These are phyloP conservation scores for Calycina marina DNA, from an alignment of 2,329 filamentous ascomycete genomes.

Conservation along the genomic window DNA sequence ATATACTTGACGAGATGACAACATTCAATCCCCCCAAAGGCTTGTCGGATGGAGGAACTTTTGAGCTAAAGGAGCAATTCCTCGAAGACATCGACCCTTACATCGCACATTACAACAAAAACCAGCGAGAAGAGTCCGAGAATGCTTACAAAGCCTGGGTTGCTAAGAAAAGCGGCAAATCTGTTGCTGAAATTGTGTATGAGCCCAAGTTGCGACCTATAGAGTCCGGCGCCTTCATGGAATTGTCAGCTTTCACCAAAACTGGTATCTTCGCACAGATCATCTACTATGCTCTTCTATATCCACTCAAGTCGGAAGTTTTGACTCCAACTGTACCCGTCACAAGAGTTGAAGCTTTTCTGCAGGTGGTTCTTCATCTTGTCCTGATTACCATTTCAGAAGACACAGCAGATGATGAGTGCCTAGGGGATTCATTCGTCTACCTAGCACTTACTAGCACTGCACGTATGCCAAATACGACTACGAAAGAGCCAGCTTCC, in stretches of 20 bases:
- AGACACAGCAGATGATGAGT: conserved; percentile 47
- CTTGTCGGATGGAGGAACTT: conserved; percentile 81
- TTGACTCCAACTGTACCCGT: conserved; percentile 61
- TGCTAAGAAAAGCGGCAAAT: conserved; percentile 74
- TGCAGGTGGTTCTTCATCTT: conserved; percentile 83
- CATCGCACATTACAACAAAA: conserved; percentile 90
- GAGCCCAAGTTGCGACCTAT: conserved; percentile 75
- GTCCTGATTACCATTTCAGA: conserved; percentile 75
- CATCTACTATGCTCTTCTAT: conserved; percentile 76
- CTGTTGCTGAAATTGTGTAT: conserved; percentile 72
- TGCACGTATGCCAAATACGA: conserved; percentile 28
- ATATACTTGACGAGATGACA: conserved; percentile 74
- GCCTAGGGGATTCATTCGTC: conserved; percentile 44
- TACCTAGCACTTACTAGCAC: conserved; percentile 51
- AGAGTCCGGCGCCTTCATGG: conserved; percentile 59
- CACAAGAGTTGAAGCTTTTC: conserved; percentile 77
- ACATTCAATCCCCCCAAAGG: conserved; percentile 84
- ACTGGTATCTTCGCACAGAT: conserved; percentile 81
- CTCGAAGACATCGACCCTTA: conserved; percentile 88
- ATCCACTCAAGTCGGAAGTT: conserved; percentile 54
- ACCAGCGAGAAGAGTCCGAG: conserved; percentile 92
- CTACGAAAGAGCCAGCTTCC: conserved; percentile 42
- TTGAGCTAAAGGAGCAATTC: conserved; percentile 77
- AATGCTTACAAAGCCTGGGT: conserved; percentile 75
- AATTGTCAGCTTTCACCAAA: conserved; percentile 64